Percentiles rank a stretch among this genome's conserved stretches.
Conservation (phyloP, 129 eudicot genomes). For the Flaveria trinervia region DNA sequence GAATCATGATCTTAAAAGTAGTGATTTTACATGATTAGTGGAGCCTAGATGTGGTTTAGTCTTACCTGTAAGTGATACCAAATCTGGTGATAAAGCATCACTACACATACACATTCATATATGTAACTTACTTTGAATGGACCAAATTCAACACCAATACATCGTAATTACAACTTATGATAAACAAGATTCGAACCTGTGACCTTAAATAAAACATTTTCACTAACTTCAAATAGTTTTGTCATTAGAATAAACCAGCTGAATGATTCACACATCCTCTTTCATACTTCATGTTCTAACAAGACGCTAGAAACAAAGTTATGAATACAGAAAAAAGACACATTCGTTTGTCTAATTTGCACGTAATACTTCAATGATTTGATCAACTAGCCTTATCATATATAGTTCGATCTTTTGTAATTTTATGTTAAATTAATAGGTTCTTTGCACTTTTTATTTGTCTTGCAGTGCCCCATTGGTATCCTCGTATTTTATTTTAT, state of each 20-base stretch:
- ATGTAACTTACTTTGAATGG: too few relatives aligned
- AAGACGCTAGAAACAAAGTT: too few relatives aligned
- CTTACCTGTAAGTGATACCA: conserved; percentile 13
- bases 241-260: too few relatives aligned
- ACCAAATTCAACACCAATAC: too few relatives aligned
- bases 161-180: too few relatives aligned
- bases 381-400: not conserved
- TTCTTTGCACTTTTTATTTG: not conserved
- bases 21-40: conserved; percentile 34
- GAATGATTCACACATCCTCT: too few relatives aligned
- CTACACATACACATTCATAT: not conserved
- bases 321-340: not conserved
- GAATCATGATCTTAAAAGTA: conserved; percentile 35
- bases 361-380: not conserved
- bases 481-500: conserved; percentile 2
- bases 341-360: not conserved
- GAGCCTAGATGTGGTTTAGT: conserved; percentile 26
- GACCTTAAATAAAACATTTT: too few relatives aligned
- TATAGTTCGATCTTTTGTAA: not conserved
- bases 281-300: too few relatives aligned
- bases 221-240: too few relatives aligned
- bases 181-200: too few relatives aligned
- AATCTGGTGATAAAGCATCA: conserved; percentile 16
- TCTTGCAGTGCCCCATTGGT: not conserved
- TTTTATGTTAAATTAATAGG: not conserved